Conservation (phyloP, 208 protist genomes). For the Kentomonas sorsogonicus region DNA sequence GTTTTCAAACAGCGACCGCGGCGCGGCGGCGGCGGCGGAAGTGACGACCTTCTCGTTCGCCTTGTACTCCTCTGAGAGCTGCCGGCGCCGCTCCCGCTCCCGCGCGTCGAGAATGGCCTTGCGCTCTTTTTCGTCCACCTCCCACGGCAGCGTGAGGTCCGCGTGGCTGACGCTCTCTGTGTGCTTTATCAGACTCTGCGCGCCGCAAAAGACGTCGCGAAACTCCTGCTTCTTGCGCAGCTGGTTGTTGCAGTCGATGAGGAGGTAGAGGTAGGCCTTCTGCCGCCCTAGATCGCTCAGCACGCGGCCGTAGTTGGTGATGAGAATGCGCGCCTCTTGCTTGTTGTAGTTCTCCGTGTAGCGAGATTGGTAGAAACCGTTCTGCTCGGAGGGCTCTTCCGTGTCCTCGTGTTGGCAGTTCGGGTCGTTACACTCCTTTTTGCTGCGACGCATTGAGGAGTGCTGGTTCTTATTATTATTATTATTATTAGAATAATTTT, state of each 20-base stretch:
- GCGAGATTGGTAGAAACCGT: constrained; percentile 25
- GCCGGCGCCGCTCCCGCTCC: no score
- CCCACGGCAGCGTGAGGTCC: constrained; percentile 55
- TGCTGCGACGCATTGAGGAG: no score
- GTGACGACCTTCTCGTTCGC: no score
- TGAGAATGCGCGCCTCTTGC: constrained; percentile 47
- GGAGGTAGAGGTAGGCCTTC: constrained; percentile 57
- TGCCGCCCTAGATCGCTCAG: constrained; percentile 51
- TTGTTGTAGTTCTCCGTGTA: constrained; percentile 29
- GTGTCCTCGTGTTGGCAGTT: no score
- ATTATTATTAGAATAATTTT: no score
- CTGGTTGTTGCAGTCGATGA: constrained; percentile 29
- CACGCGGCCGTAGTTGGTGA: constrained; percentile 59
- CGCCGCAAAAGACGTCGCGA: constrained; percentile 72
- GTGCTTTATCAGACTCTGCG: constrained; percentile 45
- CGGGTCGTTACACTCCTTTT: no score
- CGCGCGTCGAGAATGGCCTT: no score
- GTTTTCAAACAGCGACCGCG: no score
- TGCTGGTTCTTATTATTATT: no score
- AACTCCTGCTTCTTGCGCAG: constrained; percentile 52
- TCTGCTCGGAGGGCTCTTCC: constrained; percentile 14
- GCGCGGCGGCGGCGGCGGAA: no score
- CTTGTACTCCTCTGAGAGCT: no score
- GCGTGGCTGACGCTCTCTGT: constrained; percentile 46
- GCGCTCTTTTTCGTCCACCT: constrained; percentile 32